These are phyloP conservation scores for Protomyces pachydermus DNA, from an alignment of 1,139 yeast genomes.

Conservation along the genomic window DNA sequence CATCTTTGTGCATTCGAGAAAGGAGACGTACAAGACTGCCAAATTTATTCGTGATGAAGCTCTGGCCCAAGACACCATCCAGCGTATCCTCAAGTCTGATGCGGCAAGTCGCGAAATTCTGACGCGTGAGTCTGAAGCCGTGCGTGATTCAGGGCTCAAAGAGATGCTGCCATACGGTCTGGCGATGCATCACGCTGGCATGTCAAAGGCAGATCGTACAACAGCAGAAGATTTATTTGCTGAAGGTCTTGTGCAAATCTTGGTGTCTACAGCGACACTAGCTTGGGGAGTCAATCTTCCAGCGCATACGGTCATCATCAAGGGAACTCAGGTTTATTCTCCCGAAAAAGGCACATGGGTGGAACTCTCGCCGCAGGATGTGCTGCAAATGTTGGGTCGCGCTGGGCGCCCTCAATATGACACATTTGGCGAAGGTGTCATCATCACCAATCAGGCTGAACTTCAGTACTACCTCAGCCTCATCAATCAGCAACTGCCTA, in stretches of 20 bases:
- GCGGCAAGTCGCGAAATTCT: constrained; percentile 62
- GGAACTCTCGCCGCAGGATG: constrained; percentile 87
- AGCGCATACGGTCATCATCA: constrained; percentile 90
- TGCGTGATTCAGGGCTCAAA: constrained; percentile 53
- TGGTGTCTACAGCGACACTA: constrained; percentile 89
- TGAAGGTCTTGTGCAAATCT: constrained; percentile 72
- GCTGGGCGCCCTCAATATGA: constrained; percentile 97
- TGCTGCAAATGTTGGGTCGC: constrained; percentile 88
- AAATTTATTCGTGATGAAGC: constrained; percentile 62
- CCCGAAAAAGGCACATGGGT: constrained; percentile 88
- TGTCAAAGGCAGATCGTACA: constrained; percentile 65
- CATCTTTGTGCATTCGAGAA: constrained; percentile 88
- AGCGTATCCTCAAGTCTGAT: constrained; percentile 49
- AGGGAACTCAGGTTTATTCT: constrained; percentile 90
- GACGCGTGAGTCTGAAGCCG: constrained; percentile 56
- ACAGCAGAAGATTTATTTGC: constrained; percentile 83
- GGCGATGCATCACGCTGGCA: constrained; percentile 95
- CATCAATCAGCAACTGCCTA: constrained; percentile 83
- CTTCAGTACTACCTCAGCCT: constrained; percentile 84
- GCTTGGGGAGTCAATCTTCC: constrained; percentile 99
- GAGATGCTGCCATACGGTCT: constrained; percentile 66
- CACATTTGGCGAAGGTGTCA: constrained; percentile 86
- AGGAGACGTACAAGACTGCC: constrained; percentile 85
- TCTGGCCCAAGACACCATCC: constrained; percentile 51
- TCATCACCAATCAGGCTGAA: constrained; percentile 81